These are phyloP conservation scores for Aspergillus sp. DNA, from an alignment of 2,329 filamentous ascomycete genomes.

Conservation along the genomic window DNA sequence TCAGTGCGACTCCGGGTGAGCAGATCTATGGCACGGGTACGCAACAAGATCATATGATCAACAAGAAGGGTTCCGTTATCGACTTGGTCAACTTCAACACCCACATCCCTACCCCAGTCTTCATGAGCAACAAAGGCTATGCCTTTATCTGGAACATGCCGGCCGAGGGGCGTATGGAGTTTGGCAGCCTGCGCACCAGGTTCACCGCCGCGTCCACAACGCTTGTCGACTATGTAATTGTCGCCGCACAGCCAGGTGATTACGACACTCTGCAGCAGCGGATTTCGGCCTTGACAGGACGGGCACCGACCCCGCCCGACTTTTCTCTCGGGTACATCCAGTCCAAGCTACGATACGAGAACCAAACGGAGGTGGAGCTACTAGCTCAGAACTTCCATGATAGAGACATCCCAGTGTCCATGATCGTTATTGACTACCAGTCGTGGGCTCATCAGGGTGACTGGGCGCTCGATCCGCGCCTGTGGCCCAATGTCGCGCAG, in stretches of 20 bases:
- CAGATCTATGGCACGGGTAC: conserved; percentile 66
- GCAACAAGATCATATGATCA: conserved; percentile 62
- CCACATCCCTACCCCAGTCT: conserved; percentile 63
- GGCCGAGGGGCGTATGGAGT: conserved; percentile 58
- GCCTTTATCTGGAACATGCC: conserved; percentile 67
- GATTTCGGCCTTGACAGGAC: conserved; percentile 58
- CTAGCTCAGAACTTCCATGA: conserved; percentile 59
- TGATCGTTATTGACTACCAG: conserved; percentile 67
- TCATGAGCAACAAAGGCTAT: conserved; percentile 60
- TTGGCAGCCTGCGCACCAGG: conserved; percentile 59
- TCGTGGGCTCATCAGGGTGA: conserved; percentile 66
- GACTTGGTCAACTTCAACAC: conserved; percentile 67
- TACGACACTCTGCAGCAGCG: conserved; percentile 57
- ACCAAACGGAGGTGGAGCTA: conserved; percentile 60
- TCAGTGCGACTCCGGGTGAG: conserved; percentile 47
- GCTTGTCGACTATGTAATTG: conserved; percentile 62
- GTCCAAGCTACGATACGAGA: conserved; percentile 65
- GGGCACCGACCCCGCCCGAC: conserved; percentile 63
- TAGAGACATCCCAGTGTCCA: conserved; percentile 58
- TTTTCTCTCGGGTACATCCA: conserved; percentile 67
- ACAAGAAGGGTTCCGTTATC: conserved; percentile 62
- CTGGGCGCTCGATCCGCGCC: conserved; percentile 63
- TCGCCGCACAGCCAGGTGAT: conserved; percentile 50
- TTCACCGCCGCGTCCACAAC: conserved; percentile 60
- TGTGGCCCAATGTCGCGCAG: conserved; percentile 63